These are phyloP conservation scores for Daldinia sp. DNA, from an alignment of 2,329 filamentous ascomycete species.

Conservation along the genomic window DNA sequence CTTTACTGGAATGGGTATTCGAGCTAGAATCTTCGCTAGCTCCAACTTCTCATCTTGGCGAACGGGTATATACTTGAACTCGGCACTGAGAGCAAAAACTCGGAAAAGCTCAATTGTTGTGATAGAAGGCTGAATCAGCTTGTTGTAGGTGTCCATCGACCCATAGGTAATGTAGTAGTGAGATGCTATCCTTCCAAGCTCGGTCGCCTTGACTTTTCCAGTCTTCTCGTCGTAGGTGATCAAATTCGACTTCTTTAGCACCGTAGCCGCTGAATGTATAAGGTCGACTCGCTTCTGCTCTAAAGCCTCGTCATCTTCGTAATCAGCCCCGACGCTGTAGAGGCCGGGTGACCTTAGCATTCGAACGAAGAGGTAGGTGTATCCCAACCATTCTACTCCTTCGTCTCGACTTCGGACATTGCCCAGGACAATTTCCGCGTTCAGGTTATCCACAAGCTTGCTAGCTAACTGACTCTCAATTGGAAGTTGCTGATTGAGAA, in stretches of 20 bases:
- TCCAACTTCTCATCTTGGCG: slow-evolving; percentile 98
- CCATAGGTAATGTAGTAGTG: slow-evolving; percentile 98
- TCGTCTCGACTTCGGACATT: slow-evolving; percentile 93
- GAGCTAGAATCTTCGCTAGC: slow-evolving; percentile 85
- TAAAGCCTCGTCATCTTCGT: slow-evolving; percentile 87
- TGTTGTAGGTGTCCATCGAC: slow-evolving; percentile 97
- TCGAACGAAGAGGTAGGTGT: slow-evolving; percentile 96
- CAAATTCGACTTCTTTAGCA: slow-evolving; percentile 86
- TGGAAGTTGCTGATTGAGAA: slow-evolving; percentile 95
- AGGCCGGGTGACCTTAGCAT: slow-evolving; percentile 96
- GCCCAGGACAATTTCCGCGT: slow-evolving; percentile 93
- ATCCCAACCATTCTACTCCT: slow-evolving; percentile 98
- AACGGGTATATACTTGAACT: slow-evolving; percentile 99
- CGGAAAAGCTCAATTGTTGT: slow-evolving; percentile 96
- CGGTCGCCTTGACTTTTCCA: slow-evolving; percentile 87
- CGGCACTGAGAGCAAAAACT: slow-evolving; percentile 92
- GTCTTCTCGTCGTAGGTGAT: slow-evolving; percentile 96
- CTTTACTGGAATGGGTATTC: slow-evolving; percentile 95
- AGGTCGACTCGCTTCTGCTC: slow-evolving; percentile 98
- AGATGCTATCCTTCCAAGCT: slow-evolving; percentile 93
- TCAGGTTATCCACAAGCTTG: slow-evolving; percentile 92
- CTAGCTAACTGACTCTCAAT: slow-evolving; percentile 97
- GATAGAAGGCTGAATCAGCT: slow-evolving; percentile 91
- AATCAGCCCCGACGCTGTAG: slow-evolving; percentile 95
- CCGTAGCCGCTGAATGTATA: slow-evolving; percentile 88